Conservation (phyloP, 352 stramenopile species). For the Thalassiosira livingstoniorum region DNA sequence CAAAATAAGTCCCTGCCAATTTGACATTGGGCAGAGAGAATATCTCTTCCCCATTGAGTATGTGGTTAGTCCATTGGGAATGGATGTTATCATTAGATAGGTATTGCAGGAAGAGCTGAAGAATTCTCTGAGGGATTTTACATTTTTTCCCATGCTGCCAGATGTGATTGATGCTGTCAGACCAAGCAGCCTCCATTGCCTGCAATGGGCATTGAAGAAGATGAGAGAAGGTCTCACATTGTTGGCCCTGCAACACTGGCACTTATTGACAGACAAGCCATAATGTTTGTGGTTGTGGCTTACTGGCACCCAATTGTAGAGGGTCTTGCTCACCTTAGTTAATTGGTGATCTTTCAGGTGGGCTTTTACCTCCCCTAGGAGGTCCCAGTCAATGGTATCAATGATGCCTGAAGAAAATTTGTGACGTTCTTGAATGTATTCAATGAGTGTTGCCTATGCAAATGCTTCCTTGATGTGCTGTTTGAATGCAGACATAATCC, state of each 20-base stretch:
- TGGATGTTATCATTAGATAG: no score
- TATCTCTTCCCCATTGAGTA: no score
- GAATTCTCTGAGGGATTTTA: no score
- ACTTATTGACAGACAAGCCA: constrained; percentile 2
- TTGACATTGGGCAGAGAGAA: no score
- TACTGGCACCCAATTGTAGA: constrained; percentile 20
- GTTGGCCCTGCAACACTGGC: constrained; percentile 15
- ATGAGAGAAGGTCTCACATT: constrained; percentile 8
- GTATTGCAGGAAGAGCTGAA: no score
- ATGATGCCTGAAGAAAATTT: background rate
- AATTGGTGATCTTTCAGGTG: background rate
- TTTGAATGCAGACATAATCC: constrained; percentile 16
- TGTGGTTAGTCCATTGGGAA: no score
- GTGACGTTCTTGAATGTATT: constrained; percentile 1
- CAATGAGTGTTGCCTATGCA: background rate
- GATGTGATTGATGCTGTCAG: no score
- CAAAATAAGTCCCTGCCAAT: no score
- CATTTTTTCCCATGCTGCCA: no score
- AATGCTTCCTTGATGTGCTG: background rate
- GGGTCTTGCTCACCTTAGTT: constrained; percentile 17
- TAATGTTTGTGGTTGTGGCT: constrained; percentile 26
- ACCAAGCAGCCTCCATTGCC: no score
- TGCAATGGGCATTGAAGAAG: no score
- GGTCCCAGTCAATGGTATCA: constrained; percentile 10
- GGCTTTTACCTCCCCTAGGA: constrained; percentile 3